phyloP scores from a whole-genome alignment of 2,329 filamentous ascomycete genomes.

The Cyphellophora europaea region DNA sequence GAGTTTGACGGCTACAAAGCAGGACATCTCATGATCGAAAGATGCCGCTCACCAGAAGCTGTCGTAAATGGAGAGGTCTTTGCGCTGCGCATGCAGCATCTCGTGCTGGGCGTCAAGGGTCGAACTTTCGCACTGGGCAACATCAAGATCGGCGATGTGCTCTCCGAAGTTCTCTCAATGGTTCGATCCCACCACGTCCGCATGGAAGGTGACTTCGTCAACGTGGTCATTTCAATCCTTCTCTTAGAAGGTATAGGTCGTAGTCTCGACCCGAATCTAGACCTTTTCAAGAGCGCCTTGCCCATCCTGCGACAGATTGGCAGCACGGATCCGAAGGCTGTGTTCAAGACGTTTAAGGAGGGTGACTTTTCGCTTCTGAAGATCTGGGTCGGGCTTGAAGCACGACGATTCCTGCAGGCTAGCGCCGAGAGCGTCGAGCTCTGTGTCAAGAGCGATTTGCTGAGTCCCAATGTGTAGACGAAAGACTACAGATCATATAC shows the following conservation, averaged over 20 bases:
- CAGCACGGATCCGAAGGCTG: constrained; percentile 57
- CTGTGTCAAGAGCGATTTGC: constrained; percentile 82
- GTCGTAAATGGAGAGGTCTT: constrained; percentile 87
- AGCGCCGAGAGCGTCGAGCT: constrained; percentile 82
- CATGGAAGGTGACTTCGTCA: constrained; percentile 95
- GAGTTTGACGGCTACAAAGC: constrained; percentile 97
- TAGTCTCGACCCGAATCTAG: constrained; percentile 73
- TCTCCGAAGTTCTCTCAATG: constrained; percentile 85
- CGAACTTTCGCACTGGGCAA: constrained; percentile 85
- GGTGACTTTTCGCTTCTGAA: constrained; percentile 79
- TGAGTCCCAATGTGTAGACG: constrained; percentile 74
- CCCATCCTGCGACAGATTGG: constrained; percentile 86
- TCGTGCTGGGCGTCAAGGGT: constrained; percentile 84
- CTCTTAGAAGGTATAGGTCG: constrained; percentile 90
- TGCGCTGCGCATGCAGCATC: constrained; percentile 91
- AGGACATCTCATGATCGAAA: constrained; percentile 89
- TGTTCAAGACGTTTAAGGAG: constrained; percentile 53
- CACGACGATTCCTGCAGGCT: constrained; percentile 77
- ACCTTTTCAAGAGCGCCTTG: constrained; percentile 75
- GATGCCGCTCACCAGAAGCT: constrained; percentile 82
- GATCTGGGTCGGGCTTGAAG: constrained; percentile 85
- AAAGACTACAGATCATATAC: too few species aligned
- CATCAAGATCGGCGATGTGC: constrained; percentile 90
- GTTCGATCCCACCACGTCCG: constrained; percentile 86
- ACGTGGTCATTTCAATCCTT: constrained; percentile 91